A percentile compares a stretch with the other conserved stretches of the same genome.
Evolutionary conservation across 2,329 filamentous ascomycete species (phyloP).

Genomic region (Botrytis porri): DNA sequence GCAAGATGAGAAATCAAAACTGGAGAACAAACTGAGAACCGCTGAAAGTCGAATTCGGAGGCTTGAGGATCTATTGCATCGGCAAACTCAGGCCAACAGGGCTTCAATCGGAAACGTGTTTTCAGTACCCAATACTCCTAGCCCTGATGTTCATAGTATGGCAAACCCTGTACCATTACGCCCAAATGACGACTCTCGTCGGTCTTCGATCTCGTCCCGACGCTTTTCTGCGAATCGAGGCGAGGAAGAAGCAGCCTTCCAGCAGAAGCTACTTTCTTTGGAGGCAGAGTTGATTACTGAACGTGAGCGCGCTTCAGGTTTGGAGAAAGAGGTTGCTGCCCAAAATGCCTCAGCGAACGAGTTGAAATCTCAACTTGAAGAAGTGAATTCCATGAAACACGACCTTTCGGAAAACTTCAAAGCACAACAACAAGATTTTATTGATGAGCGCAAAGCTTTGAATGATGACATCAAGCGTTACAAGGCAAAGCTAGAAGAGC

Average conservation of each 20-base stretch:
- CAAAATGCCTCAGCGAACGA: slow-evolving; percentile 57
- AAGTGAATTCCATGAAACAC: slow-evolving; percentile 87
- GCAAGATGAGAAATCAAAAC: slow-evolving; percentile 76
- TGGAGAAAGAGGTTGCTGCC: slow-evolving; percentile 68
- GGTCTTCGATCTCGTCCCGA: slow-evolving; percentile 59
- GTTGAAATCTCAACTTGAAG: slow-evolving; percentile 69
- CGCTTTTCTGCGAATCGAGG: slow-evolving; percentile 59
- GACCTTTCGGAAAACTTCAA: slow-evolving; percentile 95
- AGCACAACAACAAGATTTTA: slow-evolving; percentile 82
- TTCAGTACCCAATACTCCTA: slow-evolving; percentile 45
- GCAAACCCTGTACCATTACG: slow-evolving; percentile 38
- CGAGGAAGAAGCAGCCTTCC: slow-evolving; percentile 57
- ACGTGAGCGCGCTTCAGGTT: slow-evolving; percentile 60
- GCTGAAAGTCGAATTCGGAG: slow-evolving; percentile 86
- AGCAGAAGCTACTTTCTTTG: slow-evolving; percentile 61
- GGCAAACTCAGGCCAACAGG: slow-evolving; percentile 63
- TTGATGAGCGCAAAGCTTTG: slow-evolving; percentile 77
- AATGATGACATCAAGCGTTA: slow-evolving; percentile 76
- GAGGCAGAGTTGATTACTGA: slow-evolving; percentile 77
- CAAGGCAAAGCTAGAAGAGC: slow-evolving; percentile 76
- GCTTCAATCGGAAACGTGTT: slow-evolving; percentile 55
- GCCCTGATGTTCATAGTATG: slow-evolving; percentile 49
- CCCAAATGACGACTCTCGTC: slow-evolving; percentile 47
- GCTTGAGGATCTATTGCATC: slow-evolving; percentile 86
- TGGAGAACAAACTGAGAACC: slow-evolving; percentile 73